A percentile compares a stretch with the other conserved stretches of the same genome.
Conservation (phyloP, 1,284 basidiomycete species). For the Boletus semigastroideus region DNA sequence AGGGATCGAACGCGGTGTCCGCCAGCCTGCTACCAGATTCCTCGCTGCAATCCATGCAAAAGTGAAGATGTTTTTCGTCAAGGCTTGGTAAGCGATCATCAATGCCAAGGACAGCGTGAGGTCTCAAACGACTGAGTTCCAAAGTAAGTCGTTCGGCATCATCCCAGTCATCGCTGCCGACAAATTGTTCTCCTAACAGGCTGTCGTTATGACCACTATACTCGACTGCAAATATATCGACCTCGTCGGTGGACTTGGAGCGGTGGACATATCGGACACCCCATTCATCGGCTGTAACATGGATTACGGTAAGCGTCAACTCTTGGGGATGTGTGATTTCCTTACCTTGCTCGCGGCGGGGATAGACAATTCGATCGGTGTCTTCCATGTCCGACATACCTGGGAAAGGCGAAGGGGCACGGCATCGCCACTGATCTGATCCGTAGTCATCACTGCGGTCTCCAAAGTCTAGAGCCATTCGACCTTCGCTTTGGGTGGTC, state of each 20-base stretch:
- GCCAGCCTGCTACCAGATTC: conserved; percentile 3
- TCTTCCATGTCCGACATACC: conserved; percentile 15
- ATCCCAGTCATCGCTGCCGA: conserved; percentile 24
- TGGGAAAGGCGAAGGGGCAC: conserved; percentile 27
- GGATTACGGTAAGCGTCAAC: conserved; percentile 8
- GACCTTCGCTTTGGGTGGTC: conserved; percentile 27
- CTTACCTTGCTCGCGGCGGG: conserved; percentile 27
- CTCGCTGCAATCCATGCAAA: conserved; percentile 5
- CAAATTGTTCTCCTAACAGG: conserved; percentile 27
- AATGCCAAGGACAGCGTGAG: not conserved
- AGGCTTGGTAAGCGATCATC: not conserved
- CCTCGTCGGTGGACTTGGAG: conserved; percentile 10
- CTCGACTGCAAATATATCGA: conserved; percentile 27
- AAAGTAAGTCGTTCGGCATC: conserved; percentile 24
- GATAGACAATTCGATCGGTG: conserved; percentile 29
- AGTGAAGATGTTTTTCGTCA: conserved; percentile 5
- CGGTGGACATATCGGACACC: conserved; percentile 24
- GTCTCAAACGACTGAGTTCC: conserved; percentile 19
- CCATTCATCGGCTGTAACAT: conserved; percentile 30
- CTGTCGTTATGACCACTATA: conserved; percentile 26
- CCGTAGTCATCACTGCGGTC: conserved; percentile 18
- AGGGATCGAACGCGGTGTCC: conserved; percentile 24
- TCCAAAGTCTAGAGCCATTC: conserved; percentile 32
- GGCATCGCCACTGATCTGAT: conserved; percentile 14
- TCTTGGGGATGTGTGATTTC: not conserved